A percentile compares a stretch with the other conserved stretches of the same genome.
These are phyloP conservation scores for Byssothecium circinans DNA, from an alignment of 2,329 filamentous ascomycete species.

Conservation along the genomic window DNA sequence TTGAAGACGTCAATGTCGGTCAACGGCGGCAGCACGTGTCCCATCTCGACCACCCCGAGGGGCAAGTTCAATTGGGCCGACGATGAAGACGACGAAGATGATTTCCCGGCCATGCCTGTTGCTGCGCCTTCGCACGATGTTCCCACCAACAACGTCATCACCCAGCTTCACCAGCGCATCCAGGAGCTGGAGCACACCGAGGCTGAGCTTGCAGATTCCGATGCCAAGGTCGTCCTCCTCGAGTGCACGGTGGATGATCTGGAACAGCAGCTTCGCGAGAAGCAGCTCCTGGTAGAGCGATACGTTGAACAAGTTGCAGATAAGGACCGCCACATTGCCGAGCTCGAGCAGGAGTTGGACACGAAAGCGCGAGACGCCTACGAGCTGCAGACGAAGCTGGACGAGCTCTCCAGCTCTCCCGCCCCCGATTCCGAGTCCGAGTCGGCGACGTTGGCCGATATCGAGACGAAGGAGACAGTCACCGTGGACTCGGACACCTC, in stretches of 20 bases:
- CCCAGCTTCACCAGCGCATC: slow-evolving; percentile 2
- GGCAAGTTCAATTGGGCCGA: slow-evolving; percentile 1
- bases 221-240: not conserved
- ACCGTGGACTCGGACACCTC: too few species aligned
- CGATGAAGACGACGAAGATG: slow-evolving; percentile 13
- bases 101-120: slow-evolving; percentile 1
- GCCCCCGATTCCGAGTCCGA: not conserved
- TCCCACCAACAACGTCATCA: slow-evolving; percentile 7
- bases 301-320: slow-evolving; percentile 9
- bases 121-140: slow-evolving; percentile 13
- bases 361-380: slow-evolving; percentile 10
- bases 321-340: slow-evolving; percentile 17
- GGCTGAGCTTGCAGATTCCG: slow-evolving; percentile 3
- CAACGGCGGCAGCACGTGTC: not conserved
- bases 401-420: not conserved
- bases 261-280: slow-evolving; percentile 1
- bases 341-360: slow-evolving; percentile 16
- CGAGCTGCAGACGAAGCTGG: slow-evolving; percentile 6
- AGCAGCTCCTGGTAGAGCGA: not conserved
- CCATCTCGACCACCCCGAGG: not conserved
- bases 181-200: not conserved
- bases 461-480: not conserved
- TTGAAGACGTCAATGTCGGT: not conserved
- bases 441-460: not conserved
- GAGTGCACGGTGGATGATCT: slow-evolving; percentile 8